Percentiles rank a stretch among this genome's conserved stretches.
phyloP scores from a whole-genome alignment of 2,329 filamentous ascomycete genomes.

The Zalaria obscura region DNA sequence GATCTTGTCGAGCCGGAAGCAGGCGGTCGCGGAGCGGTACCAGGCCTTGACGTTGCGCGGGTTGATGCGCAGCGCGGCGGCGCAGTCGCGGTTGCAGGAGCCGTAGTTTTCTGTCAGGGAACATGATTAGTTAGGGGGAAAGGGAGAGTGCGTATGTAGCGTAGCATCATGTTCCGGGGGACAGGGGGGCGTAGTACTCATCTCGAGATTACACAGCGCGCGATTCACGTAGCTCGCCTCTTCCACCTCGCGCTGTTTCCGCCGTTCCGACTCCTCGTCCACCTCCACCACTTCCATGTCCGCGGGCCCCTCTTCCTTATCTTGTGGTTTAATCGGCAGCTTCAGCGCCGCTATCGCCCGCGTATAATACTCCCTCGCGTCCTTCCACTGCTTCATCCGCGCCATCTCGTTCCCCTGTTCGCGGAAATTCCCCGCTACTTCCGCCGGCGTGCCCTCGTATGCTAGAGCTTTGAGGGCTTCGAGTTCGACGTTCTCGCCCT shows the following conservation, averaged over 20 bases:
- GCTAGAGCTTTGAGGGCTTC: constrained; percentile 81
- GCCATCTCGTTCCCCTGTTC: constrained; percentile 88
- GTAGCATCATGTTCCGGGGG: neutral
- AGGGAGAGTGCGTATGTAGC: neutral
- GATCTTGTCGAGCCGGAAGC: constrained; percentile 65
- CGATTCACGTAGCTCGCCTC: constrained; percentile 76
- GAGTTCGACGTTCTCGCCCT: constrained; percentile 64
- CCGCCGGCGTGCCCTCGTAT: constrained; percentile 79
- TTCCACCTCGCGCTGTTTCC: constrained; percentile 48
- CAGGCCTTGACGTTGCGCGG: constrained; percentile 74
- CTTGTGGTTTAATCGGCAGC: constrained; percentile 40
- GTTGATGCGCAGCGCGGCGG: constrained; percentile 64
- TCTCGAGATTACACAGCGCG: constrained; percentile 75
- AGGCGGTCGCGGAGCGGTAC: constrained; percentile 69
- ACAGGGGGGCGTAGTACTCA: constrained; percentile 37
- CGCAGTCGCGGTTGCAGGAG: constrained; percentile 73
- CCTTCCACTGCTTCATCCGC: constrained; percentile 54
- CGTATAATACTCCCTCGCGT: constrained; percentile 83
- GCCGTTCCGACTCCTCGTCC: constrained; percentile 45
- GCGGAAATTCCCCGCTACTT: constrained; percentile 74
- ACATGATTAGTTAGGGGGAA: constrained; percentile 9
- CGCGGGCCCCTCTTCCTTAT: constrained; percentile 23
- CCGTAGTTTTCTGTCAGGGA: constrained; percentile 59
- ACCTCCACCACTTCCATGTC: constrained; percentile 35
- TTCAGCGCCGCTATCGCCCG: constrained; percentile 67